Conservation (phyloP, 108 stramenopile species). For the Nitzschia inconspicua region DNA sequence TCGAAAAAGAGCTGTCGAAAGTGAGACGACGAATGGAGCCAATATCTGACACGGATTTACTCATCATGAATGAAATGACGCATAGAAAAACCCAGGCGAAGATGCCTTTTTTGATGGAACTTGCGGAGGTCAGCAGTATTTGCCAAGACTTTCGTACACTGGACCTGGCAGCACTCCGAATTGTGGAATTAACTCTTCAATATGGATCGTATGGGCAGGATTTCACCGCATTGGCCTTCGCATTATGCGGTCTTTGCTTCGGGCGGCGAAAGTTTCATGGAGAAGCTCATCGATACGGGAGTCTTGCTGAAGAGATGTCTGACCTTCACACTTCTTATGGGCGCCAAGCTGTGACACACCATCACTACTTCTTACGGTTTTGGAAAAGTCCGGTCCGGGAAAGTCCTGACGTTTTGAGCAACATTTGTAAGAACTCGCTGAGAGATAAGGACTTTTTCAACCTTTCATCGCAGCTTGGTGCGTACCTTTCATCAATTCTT, state of each 20-base stretch:
- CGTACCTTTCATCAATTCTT: constrained; percentile 8
- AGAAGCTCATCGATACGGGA: constrained; percentile 10
- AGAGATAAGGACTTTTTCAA: neutral
- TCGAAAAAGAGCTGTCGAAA: neutral
- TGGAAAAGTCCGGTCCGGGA: neutral
- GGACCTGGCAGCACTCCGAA: constrained; percentile 7
- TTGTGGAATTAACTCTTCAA: constrained; percentile 6
- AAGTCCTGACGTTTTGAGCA: neutral
- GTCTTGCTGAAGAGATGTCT: constrained; percentile 11
- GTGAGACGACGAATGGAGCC: neutral
- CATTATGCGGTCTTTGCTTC: neutral
- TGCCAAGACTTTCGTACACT: constrained; percentile 1
- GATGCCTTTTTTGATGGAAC: constrained; percentile 12
- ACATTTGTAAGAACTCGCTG: neutral
- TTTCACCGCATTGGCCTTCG: constrained; percentile 2
- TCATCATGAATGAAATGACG: constrained; percentile 9
- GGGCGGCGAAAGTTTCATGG: constrained; percentile 1
- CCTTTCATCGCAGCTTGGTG: constrained; percentile 19
- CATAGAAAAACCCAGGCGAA: constrained; percentile 3
- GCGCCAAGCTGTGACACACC: constrained; percentile 7
- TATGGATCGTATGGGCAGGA: constrained; percentile 1
- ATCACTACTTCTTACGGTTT: neutral
- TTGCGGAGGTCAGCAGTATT: constrained; percentile 8
- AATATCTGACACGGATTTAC: constrained; percentile 10
- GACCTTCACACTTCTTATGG: neutral